Percentiles rank a stretch among this genome's conserved stretches.
Conservation (phyloP, 306 rosid genomes). For the Fragaria ananassa region DNA sequence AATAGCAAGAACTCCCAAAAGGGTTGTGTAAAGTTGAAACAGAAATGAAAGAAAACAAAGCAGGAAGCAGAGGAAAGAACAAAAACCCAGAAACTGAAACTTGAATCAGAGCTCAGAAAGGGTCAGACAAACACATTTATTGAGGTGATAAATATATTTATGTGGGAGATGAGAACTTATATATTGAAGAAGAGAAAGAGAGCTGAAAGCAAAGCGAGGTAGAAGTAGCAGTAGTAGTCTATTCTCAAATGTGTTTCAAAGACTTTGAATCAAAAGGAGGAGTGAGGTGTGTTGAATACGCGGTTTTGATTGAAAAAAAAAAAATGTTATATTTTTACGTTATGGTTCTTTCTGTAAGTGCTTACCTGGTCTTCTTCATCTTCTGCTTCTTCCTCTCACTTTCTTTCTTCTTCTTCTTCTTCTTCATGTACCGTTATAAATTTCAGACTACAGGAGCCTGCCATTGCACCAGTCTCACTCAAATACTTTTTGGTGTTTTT, state of each 20-base stretch:
- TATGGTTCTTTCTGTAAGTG: not conserved
- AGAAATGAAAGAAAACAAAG: not conserved
- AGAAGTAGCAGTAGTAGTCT: not conserved
- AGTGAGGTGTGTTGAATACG: constrained; percentile 41
- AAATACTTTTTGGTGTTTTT: not conserved
- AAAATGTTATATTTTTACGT: not conserved
- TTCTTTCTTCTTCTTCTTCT: not conserved
- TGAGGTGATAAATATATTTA: constrained; percentile 4
- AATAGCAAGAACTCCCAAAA: not conserved
- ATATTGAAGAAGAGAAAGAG: constrained; percentile 9
- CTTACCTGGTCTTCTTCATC: constrained; percentile 18
- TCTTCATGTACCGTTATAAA: not conserved
- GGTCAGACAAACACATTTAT: not conserved
- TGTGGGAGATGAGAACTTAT: constrained; percentile 24
- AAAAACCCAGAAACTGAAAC: constrained; percentile 23
- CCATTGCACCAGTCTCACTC: not conserved
- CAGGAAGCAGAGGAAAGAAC: constrained; percentile 11
- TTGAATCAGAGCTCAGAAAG: not conserved
- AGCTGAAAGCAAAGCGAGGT: constrained; percentile 2
- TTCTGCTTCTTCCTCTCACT: constrained; percentile 8
- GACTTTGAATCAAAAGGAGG: constrained; percentile 26
- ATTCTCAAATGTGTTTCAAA: constrained; percentile 6
- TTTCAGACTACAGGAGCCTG: not conserved
- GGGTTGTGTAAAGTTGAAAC: not conserved
- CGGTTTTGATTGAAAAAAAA: constrained; percentile 43